A percentile compares a stretch with the other conserved stretches of the same genome.
Conservation (phyloP, 257 asterid genomes). For the Scutellaria minor region DNA sequence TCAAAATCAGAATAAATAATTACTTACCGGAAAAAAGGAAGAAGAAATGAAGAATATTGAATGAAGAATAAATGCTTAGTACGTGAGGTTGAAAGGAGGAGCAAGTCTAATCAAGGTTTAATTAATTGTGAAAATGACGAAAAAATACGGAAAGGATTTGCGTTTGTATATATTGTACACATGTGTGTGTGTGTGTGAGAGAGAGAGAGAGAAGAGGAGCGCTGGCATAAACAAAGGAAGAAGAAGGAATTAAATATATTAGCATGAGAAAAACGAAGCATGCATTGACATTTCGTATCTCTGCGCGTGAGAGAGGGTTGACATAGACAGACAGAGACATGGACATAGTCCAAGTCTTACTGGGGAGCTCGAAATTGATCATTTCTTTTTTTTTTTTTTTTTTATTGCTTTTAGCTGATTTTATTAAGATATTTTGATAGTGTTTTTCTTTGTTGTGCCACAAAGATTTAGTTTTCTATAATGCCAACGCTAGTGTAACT, state of each 20-base stretch:
- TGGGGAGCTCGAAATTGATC: too few relatives aligned
- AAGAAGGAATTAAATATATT: conserved; percentile 31
- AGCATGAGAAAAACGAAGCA: conserved; percentile 17
- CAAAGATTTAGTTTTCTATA: too few relatives aligned
- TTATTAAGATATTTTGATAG: too few relatives aligned
- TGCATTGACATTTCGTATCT: conserved; percentile 35
- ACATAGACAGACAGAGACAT: too few relatives aligned
- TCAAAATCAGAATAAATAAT: not conserved
- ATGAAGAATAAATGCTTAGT: not conserved
- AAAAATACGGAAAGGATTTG: conserved; percentile 10
- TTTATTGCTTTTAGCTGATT: too few relatives aligned
- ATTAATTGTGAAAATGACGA: conserved; percentile 24
- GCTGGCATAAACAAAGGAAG: conserved; percentile 20
- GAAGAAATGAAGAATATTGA: not conserved
- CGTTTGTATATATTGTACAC: too few relatives aligned
- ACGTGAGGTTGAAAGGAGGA: conserved; percentile 28
- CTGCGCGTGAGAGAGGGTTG: not conserved
- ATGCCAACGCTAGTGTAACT: too few relatives aligned
- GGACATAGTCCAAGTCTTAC: too few relatives aligned
- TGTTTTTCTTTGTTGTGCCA: too few relatives aligned
- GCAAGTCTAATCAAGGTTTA: not conserved
- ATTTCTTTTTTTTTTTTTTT: too few relatives aligned
- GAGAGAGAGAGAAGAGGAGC: conserved; percentile 40
- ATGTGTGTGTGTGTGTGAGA: not conserved
- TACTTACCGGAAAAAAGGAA: conserved; percentile 24